Evolutionary conservation across 2,329 filamentous ascomycete species (phyloP).

Genomic region (Exophiala aquamarina): DNA sequence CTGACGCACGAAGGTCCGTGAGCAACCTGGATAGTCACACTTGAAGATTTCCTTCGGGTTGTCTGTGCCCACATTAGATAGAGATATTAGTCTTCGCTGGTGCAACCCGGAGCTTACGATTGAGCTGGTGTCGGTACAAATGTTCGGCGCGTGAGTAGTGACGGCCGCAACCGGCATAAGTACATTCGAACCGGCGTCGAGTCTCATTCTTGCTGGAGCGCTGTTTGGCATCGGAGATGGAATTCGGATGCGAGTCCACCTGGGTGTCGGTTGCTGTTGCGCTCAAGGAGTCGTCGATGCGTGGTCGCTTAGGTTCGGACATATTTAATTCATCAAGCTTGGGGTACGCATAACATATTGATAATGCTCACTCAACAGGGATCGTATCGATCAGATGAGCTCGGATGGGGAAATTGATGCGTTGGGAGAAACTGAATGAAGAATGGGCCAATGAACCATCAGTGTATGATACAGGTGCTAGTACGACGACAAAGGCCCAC

Average conservation of each 20-base stretch:
- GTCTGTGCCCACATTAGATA: slow-evolving; percentile 52
- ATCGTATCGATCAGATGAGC: too few species aligned
- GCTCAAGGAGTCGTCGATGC: slow-evolving; percentile 13
- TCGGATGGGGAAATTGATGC: too few species aligned
- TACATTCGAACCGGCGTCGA: slow-evolving; percentile 65
- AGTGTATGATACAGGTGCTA: too few species aligned
- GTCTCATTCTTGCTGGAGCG: slow-evolving; percentile 10
- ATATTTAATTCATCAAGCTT: slow-evolving; percentile 1
- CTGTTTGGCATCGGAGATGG: slow-evolving; percentile 3
- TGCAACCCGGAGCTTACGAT: slow-evolving; percentile 60
- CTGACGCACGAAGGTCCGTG: slow-evolving; percentile 85
- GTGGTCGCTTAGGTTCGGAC: slow-evolving; percentile 19
- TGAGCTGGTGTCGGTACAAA: slow-evolving; percentile 91
- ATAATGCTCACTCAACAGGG: too few species aligned
- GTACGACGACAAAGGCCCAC: too few species aligned
- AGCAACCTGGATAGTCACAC: slow-evolving; percentile 89
- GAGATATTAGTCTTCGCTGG: background rate
- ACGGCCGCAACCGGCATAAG: slow-evolving; percentile 83
- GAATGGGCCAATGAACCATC: too few species aligned
- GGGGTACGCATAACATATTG: too few species aligned
- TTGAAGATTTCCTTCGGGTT: slow-evolving; percentile 92
- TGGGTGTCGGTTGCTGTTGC: slow-evolving; percentile 3
- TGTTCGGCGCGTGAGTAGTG: slow-evolving; percentile 95
- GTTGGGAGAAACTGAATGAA: too few species aligned
- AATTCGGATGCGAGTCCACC: background rate